Percentiles rank a stretch among this genome's conserved stretches.
These are phyloP conservation scores for Yamadazyma sp. DNA, from an alignment of 1,139 yeast genomes.

Conservation along the genomic window DNA sequence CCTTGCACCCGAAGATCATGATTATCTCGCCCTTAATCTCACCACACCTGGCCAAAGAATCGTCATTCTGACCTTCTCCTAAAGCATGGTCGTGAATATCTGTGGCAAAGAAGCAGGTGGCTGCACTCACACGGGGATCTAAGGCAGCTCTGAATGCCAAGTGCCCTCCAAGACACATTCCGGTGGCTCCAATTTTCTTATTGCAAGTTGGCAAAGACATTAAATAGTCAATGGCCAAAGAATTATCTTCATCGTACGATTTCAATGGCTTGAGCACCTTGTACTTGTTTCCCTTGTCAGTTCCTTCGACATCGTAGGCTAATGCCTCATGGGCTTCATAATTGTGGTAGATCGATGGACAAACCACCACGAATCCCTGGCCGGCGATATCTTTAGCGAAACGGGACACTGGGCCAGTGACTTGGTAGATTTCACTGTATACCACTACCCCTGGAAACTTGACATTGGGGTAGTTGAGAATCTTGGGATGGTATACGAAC, in stretches of 20 bases:
- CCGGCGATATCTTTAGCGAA: constrained; percentile 79
- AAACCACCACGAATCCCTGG: constrained; percentile 74
- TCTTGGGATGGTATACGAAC: constrained; percentile 64
- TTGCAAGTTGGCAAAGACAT: constrained; percentile 59
- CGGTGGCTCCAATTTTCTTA: constrained; percentile 78
- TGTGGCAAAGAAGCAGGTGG: constrained; percentile 79
- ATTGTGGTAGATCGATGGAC: constrained; percentile 80
- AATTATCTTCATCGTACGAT: constrained; percentile 77
- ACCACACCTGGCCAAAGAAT: constrained; percentile 57
- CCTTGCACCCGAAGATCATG: constrained; percentile 75
- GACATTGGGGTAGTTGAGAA: constrained; percentile 71
- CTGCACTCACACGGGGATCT: constrained; percentile 64
- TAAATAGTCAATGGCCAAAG: constrained; percentile 63
- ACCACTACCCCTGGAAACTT: constrained; percentile 80
- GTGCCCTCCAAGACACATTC: constrained; percentile 88
- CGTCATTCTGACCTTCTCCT: constrained; percentile 64
- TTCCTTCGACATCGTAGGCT: constrained; percentile 70
- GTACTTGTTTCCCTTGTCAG: constrained; percentile 71
- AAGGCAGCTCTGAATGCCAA: constrained; percentile 73
- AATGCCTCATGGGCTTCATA: constrained; percentile 64
- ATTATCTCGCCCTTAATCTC: constrained; percentile 62
- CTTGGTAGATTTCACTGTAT: constrained; percentile 81
- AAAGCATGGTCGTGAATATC: constrained; percentile 70
- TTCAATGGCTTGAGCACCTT: constrained; percentile 66
- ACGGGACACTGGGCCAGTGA: constrained; percentile 74